Evolutionary conservation across 257 asterid genomes (phyloP).

Genomic region (Capsicum chinense): DNA sequence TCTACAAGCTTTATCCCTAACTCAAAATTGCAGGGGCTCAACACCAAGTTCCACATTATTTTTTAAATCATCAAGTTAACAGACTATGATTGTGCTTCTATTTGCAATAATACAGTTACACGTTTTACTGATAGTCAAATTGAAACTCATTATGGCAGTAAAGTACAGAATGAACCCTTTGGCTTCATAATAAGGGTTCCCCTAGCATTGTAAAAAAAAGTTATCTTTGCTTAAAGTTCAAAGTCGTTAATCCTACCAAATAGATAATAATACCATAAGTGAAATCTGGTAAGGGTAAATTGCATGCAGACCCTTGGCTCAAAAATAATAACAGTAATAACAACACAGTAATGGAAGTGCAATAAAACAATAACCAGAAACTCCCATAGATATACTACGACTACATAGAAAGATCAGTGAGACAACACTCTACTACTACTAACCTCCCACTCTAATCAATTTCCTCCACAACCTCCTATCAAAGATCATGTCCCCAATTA

Average conservation of each 20-base stretch:
- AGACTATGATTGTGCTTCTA: not conserved
- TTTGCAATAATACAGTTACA: not conserved
- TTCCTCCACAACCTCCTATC: too few relatives aligned
- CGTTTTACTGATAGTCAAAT: not conserved
- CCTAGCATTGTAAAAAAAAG: not conserved
- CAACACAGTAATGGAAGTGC: conserved; percentile 31
- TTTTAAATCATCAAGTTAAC: not conserved
- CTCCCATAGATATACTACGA: too few relatives aligned
- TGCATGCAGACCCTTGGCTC: too few relatives aligned
- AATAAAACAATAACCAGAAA: too few relatives aligned
- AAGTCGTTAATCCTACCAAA: not conserved
- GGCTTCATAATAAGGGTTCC: not conserved
- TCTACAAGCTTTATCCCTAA: conserved; percentile 19
- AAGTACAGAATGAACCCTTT: not conserved
- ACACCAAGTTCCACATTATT: not conserved
- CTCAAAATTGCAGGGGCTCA: not conserved
- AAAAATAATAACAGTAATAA: too few relatives aligned
- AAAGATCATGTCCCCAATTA: too few relatives aligned
- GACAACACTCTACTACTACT: too few relatives aligned
- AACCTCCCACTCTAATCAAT: too few relatives aligned
- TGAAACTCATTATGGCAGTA: not conserved
- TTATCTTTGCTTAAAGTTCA: not conserved
- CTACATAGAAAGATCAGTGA: too few relatives aligned
- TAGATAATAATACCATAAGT: not conserved
- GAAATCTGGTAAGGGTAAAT: too few relatives aligned